Base-by-base conservation (phyloP, 768 basidiomycete genomes). In the Termitomyces sp. region DNA sequence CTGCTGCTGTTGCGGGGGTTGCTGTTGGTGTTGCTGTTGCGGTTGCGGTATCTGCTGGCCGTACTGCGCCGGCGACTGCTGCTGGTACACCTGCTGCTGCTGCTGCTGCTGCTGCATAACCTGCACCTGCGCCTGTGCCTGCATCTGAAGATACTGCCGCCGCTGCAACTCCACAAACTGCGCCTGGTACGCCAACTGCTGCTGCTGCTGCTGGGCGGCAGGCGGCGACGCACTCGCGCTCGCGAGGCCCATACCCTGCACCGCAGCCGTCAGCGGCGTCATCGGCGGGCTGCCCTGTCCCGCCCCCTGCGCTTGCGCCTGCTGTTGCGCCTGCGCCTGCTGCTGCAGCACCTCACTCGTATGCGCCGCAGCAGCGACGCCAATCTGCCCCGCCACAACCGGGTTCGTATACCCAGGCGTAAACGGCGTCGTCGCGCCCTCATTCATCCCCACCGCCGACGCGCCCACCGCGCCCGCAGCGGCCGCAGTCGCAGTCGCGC, bases 121-220 rank as follows among this genome's bases (percentile, higher is more conserved):
- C 22, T 29, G 29, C 3, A 6, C 29, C 6, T 62, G 61, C 49
- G 52, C 54, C 45, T 67, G 64, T 24, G 42, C 55, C 54, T 72
- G 70, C 47, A 57, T 58, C 61, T 59, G 57, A 53, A 74, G 59
- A 58, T 74, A 73, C 45, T 76, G 71, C 34, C 62, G 49, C 58
- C 60, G 29, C 60, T 66, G 65, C 52, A 63, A 34, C 58, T 66
- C 63, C 48, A 58, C 56, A 60, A 66, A 66, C 62, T 66, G 65
- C 45, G 58, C 59, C 33, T 65, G 65, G 36, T 65, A 64, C 54
- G 65, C 59, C 59, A 61, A n/a, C 52, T 65, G 54, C 37, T 60
- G 54, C 33, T 64, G 56, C 36, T 62, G 60, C 49, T 73, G 34
- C 48, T 73, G 68, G 31, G 67, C 71, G 49, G 37, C 63, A 57